Evolutionary conservation across 768 basidiomycete genomes (phyloP).

Genomic region (Tricholoma bakamatsutake): DNA sequence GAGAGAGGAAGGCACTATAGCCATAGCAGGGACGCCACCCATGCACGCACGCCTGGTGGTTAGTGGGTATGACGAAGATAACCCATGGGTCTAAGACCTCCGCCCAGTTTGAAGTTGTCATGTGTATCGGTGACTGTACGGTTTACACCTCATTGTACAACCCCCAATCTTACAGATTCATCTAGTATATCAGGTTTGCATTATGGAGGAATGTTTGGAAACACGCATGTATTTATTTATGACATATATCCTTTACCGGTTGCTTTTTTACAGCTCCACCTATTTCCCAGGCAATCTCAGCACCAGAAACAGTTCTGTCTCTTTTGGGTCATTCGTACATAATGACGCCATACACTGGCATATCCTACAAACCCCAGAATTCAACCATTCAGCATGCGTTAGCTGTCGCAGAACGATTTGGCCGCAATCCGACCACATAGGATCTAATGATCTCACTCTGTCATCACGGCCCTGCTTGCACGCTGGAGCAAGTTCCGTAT

Average conservation of each 20-base stretch:
- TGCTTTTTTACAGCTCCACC: not conserved
- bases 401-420: constrained; percentile 35
- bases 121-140: constrained; percentile 8
- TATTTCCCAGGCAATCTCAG: constrained; percentile 23
- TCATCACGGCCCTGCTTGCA: constrained; percentile 2
- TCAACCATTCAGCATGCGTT: not conserved
- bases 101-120: constrained; percentile 5
- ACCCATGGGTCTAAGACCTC: constrained; percentile 50
- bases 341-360: not conserved
- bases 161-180: not conserved
- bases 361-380: not conserved
- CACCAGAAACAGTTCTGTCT: constrained; percentile 32
- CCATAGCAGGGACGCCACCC: constrained; percentile 38
- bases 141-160: not conserved
- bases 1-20: constrained; percentile 21
- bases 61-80: constrained; percentile 38
- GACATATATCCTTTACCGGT: not conserved
- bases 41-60: constrained; percentile 31
- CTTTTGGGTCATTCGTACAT: not conserved
- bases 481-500: constrained; percentile 16
- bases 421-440: constrained; percentile 16
- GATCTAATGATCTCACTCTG: constrained; percentile 12
- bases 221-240: constrained; percentile 6
- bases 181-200: not conserved
- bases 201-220: not conserved